A percentile compares a stretch with the other conserved stretches of the same genome.
These are phyloP conservation scores for Vanilla planifolia DNA, from an alignment of 106 monocot species.

Conservation along the genomic window DNA sequence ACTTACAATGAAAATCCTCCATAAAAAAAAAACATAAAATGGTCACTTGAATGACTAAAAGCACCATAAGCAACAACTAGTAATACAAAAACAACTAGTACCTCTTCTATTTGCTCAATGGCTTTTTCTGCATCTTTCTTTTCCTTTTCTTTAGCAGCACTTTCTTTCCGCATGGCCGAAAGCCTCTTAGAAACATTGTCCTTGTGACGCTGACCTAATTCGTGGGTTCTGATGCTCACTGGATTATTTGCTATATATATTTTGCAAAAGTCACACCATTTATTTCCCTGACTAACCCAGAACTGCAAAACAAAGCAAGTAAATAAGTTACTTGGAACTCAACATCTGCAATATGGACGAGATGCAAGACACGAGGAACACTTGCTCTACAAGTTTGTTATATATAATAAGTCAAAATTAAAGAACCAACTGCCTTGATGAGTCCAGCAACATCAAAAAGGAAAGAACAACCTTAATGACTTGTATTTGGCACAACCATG, in stretches of 20 bases:
- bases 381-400: too few relatives aligned
- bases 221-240: constrained; percentile 86
- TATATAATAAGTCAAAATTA: too few relatives aligned
- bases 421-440: too few relatives aligned
- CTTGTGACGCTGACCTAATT: constrained; percentile 88
- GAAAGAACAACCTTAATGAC: too few relatives aligned
- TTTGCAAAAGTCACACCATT: constrained; percentile 99
- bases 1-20: too few relatives aligned
- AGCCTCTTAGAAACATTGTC: constrained; percentile 85
- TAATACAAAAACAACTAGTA: constrained; percentile 16
- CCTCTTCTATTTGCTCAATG: constrained; percentile 85
- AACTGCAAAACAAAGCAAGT: constrained; percentile 71
- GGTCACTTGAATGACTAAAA: too few relatives aligned
- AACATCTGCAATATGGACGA: too few relatives aligned
- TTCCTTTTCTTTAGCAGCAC: constrained; percentile 80
- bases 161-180: constrained; percentile 76
- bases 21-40: too few relatives aligned
- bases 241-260: constrained; percentile 91
- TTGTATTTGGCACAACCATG: too few relatives aligned
- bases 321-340: too few relatives aligned
- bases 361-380: too few relatives aligned
- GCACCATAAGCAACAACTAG: neutral
- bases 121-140: constrained; percentile 70
- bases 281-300: constrained; percentile 98
- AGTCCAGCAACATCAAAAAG: too few relatives aligned